phyloP scores from a whole-genome alignment of 192 early-diverging fungal species.

The Glomus cerebriforme region DNA sequence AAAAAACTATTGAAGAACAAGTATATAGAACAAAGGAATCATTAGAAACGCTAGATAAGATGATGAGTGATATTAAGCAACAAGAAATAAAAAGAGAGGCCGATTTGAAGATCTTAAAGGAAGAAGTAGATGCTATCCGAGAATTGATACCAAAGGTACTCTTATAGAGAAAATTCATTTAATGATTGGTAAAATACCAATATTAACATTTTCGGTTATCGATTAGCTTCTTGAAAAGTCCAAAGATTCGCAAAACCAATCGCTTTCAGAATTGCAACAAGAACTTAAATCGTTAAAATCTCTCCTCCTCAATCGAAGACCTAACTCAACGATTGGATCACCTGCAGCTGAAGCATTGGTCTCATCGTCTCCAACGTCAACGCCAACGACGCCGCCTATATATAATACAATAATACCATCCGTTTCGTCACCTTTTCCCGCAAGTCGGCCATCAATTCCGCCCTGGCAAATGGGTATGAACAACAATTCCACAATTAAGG shows the following conservation, averaged over 20 bases:
- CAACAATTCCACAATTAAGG: neutral
- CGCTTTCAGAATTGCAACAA: slow-evolving; percentile 80
- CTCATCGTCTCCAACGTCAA: slow-evolving; percentile 16
- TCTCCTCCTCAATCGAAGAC: slow-evolving; percentile 80
- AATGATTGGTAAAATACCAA: neutral
- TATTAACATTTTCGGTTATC: neutral
- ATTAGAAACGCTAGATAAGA: slow-evolving; percentile 64
- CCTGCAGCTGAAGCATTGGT: slow-evolving; percentile 25
- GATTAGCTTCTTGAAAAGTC: slow-evolving; percentile 69
- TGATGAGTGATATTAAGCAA: slow-evolving; percentile 63
- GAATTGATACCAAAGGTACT: slow-evolving; percentile 75
- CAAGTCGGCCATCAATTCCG: slow-evolving; percentile 7
- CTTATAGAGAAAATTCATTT: slow-evolving; percentile 4
- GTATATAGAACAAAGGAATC: slow-evolving; percentile 73
- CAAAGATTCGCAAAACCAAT: slow-evolving; percentile 67
- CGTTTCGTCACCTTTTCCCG: slow-evolving; percentile 22
- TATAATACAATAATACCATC: slow-evolving; percentile 13
- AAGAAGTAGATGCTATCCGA: slow-evolving; percentile 72
- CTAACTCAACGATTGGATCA: slow-evolving; percentile 8
- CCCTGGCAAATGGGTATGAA: slow-evolving; percentile 25
- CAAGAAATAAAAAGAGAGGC: slow-evolving; percentile 66
- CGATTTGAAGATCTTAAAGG: slow-evolving; percentile 72
- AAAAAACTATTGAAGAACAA: slow-evolving; percentile 66
- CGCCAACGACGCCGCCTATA: slow-evolving; percentile 13
- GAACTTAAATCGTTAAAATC: slow-evolving; percentile 95